These are phyloP conservation scores for Lyophyllum atratum DNA, from an alignment of 768 basidiomycete species.

Conservation along the genomic window DNA sequence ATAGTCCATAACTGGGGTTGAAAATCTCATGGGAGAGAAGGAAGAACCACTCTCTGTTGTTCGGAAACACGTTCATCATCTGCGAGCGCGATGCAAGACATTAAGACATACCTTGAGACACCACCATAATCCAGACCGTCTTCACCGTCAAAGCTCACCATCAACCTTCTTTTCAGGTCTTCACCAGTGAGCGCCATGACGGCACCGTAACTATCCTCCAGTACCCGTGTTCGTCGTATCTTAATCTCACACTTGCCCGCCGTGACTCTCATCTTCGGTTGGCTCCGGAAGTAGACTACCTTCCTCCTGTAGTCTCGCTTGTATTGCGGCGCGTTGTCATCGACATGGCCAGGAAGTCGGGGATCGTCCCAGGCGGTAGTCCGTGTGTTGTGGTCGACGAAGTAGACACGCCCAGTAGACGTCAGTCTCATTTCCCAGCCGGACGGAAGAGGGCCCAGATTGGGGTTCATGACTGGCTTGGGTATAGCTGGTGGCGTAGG, in stretches of 20 bases:
- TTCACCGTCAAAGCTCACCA: constrained; percentile 79
- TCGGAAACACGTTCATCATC: constrained; percentile 7
- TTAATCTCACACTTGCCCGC: constrained; percentile 88
- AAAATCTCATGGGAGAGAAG: constrained; percentile 82
- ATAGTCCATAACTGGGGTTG: constrained; percentile 80
- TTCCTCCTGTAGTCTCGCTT: constrained; percentile 92
- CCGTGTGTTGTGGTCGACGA: constrained; percentile 88
- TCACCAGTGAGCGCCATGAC: constrained; percentile 80
- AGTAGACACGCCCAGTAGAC: constrained; percentile 82
- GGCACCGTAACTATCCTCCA: constrained; percentile 86
- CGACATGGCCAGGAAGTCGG: constrained; percentile 77
- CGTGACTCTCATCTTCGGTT: constrained; percentile 78
- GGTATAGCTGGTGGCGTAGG: constrained; percentile 48
- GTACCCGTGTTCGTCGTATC: constrained; percentile 73
- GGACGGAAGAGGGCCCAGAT: constrained; percentile 82
- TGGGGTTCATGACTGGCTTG: constrained; percentile 50
- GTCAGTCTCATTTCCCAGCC: constrained; percentile 97
- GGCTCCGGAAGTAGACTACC: constrained; percentile 89
- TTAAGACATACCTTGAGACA: constrained; percentile 57
- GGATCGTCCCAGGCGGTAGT: constrained; percentile 96
- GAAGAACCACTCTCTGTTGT: constrained; percentile 86
- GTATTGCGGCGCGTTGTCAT: constrained; percentile 92
- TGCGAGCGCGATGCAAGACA: not conserved
- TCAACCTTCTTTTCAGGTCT: constrained; percentile 68
- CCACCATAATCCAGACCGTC: constrained; percentile 82